Conservation (phyloP, 441 rosid genomes). For the Populus hybrid region DNA sequence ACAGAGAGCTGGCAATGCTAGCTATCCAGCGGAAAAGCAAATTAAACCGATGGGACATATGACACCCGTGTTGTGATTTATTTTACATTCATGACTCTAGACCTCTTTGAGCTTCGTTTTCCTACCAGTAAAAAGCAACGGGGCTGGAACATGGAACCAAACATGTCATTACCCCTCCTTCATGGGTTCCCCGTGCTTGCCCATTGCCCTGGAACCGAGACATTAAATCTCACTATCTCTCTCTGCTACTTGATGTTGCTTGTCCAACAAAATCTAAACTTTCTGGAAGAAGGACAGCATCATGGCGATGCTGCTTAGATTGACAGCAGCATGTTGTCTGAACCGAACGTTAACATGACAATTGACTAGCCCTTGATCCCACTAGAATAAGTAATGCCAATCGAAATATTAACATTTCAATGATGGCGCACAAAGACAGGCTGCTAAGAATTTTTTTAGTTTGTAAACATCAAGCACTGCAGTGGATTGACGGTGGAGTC, state of each 20-base stretch:
- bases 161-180: background rate
- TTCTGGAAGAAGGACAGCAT: background rate
- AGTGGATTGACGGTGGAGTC: background rate
- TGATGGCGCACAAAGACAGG: background rate
- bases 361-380: background rate
- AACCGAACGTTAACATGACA: background rate
- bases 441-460: background rate
- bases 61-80: background rate
- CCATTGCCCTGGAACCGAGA: background rate
- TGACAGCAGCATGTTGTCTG: background rate
- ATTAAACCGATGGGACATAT: background rate
- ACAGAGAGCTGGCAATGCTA: background rate
- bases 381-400: background rate
- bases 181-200: slow-evolving; percentile 7
- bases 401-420: background rate
- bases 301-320: background rate
- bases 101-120: background rate
- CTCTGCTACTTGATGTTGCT: background rate
- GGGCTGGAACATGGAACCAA: background rate
- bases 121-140: background rate
- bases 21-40: background rate
- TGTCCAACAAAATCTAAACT: background rate
- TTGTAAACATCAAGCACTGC: background rate
- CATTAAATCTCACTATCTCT: background rate
- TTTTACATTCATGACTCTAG: background rate